phyloP scores from a whole-genome alignment of 345 rosid genomes.

The Heritiera fomes region DNA sequence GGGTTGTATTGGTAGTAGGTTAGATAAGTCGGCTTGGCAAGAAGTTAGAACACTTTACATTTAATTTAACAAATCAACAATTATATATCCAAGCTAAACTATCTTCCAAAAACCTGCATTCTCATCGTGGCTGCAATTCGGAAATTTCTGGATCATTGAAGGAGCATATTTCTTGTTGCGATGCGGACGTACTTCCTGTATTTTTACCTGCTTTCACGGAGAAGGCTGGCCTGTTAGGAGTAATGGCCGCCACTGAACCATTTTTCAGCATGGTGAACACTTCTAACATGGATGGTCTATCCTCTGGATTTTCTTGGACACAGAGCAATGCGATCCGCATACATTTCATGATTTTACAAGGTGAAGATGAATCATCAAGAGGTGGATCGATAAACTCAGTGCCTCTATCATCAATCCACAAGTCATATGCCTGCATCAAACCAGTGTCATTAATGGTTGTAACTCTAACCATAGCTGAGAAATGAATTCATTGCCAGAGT shows the following conservation, averaged over 20 bases:
- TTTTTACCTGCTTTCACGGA: conserved; percentile 9
- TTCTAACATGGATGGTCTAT: conserved; percentile 26
- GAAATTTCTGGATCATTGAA: conserved; percentile 31
- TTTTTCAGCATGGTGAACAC: conserved; percentile 19
- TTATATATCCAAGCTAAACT: neutral
- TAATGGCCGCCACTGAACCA: neutral
- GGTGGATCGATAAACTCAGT: conserved; percentile 17
- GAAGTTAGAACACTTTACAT: neutral
- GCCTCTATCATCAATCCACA: conserved; percentile 14
- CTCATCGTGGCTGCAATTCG: conserved; percentile 34
- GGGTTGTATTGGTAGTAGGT: no score
- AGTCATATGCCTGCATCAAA: conserved; percentile 19
- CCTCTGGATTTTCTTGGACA: conserved; percentile 20
- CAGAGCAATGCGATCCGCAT: conserved; percentile 24
- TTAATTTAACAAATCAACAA: neutral
- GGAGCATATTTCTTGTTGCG: conserved; percentile 25
- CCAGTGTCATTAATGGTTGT: neutral
- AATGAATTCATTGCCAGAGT: neutral
- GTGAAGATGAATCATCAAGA: conserved; percentile 20
- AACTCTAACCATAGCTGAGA: neutral
- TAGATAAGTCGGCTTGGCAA: no score
- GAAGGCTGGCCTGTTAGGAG: conserved; percentile 23
- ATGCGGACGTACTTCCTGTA: conserved; percentile 1
- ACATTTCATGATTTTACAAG: conserved; percentile 21
- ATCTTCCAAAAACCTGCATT: neutral